Evolutionary conservation across 1,284 basidiomycete species (phyloP), one percentile per base, ranked within the genome.

Genomic region (Blastosporella zonata): DNA sequence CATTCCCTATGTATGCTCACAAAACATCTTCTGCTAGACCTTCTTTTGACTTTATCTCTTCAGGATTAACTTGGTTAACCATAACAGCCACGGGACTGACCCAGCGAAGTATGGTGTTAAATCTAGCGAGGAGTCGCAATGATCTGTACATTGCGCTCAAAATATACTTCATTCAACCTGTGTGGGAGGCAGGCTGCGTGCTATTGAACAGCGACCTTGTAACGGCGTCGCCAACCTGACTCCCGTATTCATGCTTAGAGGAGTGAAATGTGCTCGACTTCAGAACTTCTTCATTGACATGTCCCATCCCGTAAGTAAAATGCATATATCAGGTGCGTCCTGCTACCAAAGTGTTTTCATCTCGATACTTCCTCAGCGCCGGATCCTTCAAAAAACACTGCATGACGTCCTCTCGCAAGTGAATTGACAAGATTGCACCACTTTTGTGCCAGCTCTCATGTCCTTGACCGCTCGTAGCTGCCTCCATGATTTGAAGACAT

Each of bases 61-160:
- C 60, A 94, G 91, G 92, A 84, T 96, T 72, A 96, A 97, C 74
- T 72, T 95, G 49, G 92, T 93, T 61, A 87, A 94, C 68, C 93
- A 97, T 69, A 84, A 82, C 47, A 71, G 84, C 66, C 93, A 97
- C 65, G 93, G 93, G 9, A 84, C 85, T 21, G 90, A 95, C 64
- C 79, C 86, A 21, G 78, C 83, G 54, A 94, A 93, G 69, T 96
- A 95, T 60, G 76, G 72, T 29, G 72, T 72, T 48, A 59, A 62
- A 36, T 50, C 61, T n/a, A 52, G 57, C 45, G 62, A 67, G 55
- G 47, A 58, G 37, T 57, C 49, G 12, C 54, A 49, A 12, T 56
- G 43, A 49, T 42, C 6, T 37, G 18, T 23, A 44, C 25, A 17
- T 4, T 20, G 15, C 17, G n/a, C 43, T 40, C 23, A 31, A 21